phyloP scores from a whole-genome alignment of 2,329 filamentous ascomycete species.

The Metarhizium robertsii region DNA sequence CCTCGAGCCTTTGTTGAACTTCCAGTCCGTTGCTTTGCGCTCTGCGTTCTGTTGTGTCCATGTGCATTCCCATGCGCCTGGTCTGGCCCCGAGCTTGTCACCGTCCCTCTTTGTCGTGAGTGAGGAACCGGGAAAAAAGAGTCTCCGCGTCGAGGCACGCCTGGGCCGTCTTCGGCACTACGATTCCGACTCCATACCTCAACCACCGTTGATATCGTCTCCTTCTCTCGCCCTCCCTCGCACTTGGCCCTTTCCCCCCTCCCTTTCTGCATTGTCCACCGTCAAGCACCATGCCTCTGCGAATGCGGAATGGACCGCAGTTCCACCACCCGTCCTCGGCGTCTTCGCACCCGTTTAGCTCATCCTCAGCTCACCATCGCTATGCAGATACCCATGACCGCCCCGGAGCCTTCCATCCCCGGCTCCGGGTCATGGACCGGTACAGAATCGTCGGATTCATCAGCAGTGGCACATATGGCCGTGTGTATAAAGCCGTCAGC shows the following conservation, averaged over 20 bases:
- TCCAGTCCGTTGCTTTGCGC: neutral
- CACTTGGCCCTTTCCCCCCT: conserved; percentile 1
- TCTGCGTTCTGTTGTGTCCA: neutral
- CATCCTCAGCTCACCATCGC: conserved; percentile 24
- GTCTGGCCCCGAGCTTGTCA: neutral
- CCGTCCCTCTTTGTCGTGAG: neutral
- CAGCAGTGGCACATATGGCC: conserved; percentile 93
- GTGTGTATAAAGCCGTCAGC: conserved; percentile 90
- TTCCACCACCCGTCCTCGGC: conserved; percentile 14
- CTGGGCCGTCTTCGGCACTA: neutral
- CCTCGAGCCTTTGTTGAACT: neutral
- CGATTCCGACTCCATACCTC: neutral
- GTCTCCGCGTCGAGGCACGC: neutral
- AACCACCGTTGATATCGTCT: neutral
- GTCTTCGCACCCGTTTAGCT: conserved; percentile 7
- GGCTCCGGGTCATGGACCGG: conserved; percentile 81
- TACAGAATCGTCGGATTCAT: conserved; percentile 98
- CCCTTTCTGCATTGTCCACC: neutral
- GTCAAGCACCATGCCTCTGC: conserved; percentile 21
- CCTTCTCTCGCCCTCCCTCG: neutral
- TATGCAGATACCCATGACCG: conserved; percentile 44
- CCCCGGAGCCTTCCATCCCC: conserved; percentile 54
- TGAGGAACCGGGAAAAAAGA: neutral
- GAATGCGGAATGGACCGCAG: conserved; percentile 20
- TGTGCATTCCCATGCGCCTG: neutral